These are phyloP conservation scores for Quercus dentata DNA, from an alignment of 306 rosid species.

Conservation along the genomic window DNA sequence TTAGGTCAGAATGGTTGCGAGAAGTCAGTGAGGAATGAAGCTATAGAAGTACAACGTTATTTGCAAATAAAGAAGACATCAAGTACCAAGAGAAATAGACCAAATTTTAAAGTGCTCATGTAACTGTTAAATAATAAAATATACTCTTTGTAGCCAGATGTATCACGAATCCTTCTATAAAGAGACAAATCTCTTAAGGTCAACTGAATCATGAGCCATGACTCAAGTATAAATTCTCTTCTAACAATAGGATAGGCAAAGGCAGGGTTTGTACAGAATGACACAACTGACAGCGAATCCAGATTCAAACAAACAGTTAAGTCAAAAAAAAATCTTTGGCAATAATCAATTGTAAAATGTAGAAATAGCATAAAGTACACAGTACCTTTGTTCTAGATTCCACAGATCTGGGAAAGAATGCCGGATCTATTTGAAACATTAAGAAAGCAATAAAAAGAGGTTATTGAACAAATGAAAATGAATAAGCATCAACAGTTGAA, in stretches of 20 bases:
- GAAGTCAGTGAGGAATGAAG: background rate
- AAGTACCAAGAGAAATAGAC: background rate
- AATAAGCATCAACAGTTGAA: constrained; percentile 2
- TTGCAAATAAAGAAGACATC: background rate
- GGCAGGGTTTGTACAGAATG: background rate
- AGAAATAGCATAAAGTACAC: background rate
- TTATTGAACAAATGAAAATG: constrained; percentile 9
- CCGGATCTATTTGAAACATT: constrained; percentile 48
- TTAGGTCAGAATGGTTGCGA: background rate
- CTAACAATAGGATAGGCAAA: background rate
- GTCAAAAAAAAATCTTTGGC: background rate
- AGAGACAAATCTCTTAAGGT: background rate
- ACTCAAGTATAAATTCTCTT: background rate
- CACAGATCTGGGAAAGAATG: constrained; percentile 85
- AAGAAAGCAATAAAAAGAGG: constrained; percentile 15
- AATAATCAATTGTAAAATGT: constrained; percentile 13
- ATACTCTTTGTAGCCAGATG: background rate
- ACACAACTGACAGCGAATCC: background rate
- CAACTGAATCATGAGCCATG: background rate
- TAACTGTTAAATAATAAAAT: background rate
- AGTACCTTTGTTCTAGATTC: constrained; percentile 79
- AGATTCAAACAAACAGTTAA: background rate
- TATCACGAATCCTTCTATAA: background rate
- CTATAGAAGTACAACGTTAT: background rate
- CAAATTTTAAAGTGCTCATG: background rate